Evolutionary conservation across 331 rosid species (phyloP).

Genomic region (Cydonia oblonga): DNA sequence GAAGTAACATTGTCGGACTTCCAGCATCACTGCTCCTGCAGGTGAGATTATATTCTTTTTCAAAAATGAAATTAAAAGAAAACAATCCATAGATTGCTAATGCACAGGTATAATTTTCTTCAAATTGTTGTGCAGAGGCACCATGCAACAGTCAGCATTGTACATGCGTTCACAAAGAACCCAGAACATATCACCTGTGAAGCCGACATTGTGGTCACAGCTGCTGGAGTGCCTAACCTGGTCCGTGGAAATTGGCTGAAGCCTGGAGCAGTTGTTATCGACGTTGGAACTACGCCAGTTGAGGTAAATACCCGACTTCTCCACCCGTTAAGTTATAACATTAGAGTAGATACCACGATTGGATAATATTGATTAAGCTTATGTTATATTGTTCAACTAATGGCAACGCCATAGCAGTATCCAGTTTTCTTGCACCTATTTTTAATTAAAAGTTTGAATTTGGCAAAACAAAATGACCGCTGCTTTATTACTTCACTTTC

Average conservation of each 20-base stretch:
- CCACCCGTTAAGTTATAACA: background rate
- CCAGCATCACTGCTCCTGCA: slow-evolving; percentile 36
- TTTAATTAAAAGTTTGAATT: background rate
- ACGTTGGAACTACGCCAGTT: slow-evolving; percentile 77
- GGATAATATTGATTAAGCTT: too few relatives aligned
- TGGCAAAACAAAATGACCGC: background rate
- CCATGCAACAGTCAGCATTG: slow-evolving; percentile 75
- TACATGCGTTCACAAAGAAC: slow-evolving; percentile 64
- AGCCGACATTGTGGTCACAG: slow-evolving; percentile 83
- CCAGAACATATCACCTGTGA: slow-evolving; percentile 57
- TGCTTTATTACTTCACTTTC: background rate
- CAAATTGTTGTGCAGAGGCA: slow-evolving; percentile 51
- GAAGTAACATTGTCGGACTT: slow-evolving; percentile 40
- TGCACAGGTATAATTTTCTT: background rate
- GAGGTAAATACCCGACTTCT: slow-evolving; percentile 34
- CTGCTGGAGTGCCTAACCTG: slow-evolving; percentile 88
- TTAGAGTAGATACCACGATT: background rate
- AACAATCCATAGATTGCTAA: background rate
- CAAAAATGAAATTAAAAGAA: background rate
- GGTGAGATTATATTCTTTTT: slow-evolving; percentile 7
- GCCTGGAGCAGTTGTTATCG: slow-evolving; percentile 72
- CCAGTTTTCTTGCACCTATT: too few relatives aligned
- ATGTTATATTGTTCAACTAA: too few relatives aligned
- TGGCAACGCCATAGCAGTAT: too few relatives aligned
- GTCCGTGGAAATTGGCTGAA: slow-evolving; percentile 91